phyloP scores from a whole-genome alignment of 2,329 filamentous ascomycete species.

The Plectosphaerella sp. region DNA sequence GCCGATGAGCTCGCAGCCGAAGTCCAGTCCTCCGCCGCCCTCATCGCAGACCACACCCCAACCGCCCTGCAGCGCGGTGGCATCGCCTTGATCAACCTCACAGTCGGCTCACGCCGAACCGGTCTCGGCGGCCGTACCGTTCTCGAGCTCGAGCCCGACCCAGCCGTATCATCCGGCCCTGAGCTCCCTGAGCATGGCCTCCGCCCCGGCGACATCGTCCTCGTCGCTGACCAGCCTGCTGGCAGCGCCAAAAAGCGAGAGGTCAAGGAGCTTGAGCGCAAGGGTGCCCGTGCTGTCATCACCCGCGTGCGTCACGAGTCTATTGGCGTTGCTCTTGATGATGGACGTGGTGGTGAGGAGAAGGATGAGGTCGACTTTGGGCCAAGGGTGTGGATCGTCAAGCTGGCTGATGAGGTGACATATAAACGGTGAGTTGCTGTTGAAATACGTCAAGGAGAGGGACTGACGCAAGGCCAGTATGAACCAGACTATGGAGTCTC shows the following conservation, averaged over 20 bases:
- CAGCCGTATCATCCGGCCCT: conserved; percentile 50
- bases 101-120: conserved; percentile 71
- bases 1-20: conserved; percentile 69
- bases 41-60: conserved; percentile 66
- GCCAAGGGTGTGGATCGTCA: conserved; percentile 59
- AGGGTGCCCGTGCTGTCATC: conserved; percentile 67
- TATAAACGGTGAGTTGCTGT: conserved; percentile 44
- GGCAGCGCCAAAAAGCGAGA: conserved; percentile 70
- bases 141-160: conserved; percentile 71
- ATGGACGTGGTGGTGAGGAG: conserved; percentile 41
- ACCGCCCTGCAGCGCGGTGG: conserved; percentile 68
- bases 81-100: conserved; percentile 73
- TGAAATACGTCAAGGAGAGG: neutral
- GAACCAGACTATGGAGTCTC: conserved; percentile 56
- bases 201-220: conserved; percentile 72
- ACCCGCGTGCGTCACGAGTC: conserved; percentile 54
- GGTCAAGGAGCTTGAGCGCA: conserved; percentile 64
- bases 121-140: conserved; percentile 90
- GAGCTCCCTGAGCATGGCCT: conserved; percentile 73
- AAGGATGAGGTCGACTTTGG: conserved; percentile 32
- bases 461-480: conserved; percentile 37
- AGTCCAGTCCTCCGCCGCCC: conserved; percentile 61
- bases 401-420: conserved; percentile 65
- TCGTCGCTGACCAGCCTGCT: conserved; percentile 69
- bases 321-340: conserved; percentile 66